A percentile compares a stretch with the other conserved stretches of the same genome.
phyloP scores from a whole-genome alignment of 805 yeast genomes.

The Yarrowia sp. region DNA sequence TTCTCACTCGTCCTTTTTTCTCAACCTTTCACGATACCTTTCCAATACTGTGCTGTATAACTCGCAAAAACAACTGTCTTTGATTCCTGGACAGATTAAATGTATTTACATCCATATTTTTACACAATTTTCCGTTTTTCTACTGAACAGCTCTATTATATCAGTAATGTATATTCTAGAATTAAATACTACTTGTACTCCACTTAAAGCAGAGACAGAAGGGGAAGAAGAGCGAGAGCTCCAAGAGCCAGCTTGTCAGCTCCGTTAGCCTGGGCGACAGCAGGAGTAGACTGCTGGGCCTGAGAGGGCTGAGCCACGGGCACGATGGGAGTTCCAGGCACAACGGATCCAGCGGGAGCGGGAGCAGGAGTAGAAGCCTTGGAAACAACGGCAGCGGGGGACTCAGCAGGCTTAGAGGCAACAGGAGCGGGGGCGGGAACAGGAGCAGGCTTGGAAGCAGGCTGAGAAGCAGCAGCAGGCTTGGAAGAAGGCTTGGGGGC shows the following conservation, averaged over 20 bases:
- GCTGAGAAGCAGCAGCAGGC: neutral
- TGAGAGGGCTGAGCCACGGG: conserved; percentile 15
- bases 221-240: conserved; percentile 11
- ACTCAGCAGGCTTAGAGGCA: conserved; percentile 1
- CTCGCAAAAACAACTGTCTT: too few relatives aligned
- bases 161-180: neutral
- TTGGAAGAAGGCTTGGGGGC: neutral
- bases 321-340: conserved; percentile 1
- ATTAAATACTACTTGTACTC: neutral
- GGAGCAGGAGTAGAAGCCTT: neutral
- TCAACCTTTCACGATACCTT: too few relatives aligned
- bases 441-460: neutral
- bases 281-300: conserved; percentile 12
- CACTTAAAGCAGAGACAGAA: neutral
- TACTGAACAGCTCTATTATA: too few relatives aligned
- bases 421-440: neutral
- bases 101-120: too few relatives aligned
- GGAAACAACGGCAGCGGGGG: neutral
- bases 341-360: neutral
- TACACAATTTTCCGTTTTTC: too few relatives aligned
- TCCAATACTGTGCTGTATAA: too few relatives aligned
- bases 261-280: conserved; percentile 19
- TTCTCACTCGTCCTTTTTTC: too few relatives aligned
- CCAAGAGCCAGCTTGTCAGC: conserved; percentile 2
- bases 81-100: too few relatives aligned